phyloP scores from a whole-genome alignment of 345 rosid species.

The Bruguiera sexangula region DNA sequence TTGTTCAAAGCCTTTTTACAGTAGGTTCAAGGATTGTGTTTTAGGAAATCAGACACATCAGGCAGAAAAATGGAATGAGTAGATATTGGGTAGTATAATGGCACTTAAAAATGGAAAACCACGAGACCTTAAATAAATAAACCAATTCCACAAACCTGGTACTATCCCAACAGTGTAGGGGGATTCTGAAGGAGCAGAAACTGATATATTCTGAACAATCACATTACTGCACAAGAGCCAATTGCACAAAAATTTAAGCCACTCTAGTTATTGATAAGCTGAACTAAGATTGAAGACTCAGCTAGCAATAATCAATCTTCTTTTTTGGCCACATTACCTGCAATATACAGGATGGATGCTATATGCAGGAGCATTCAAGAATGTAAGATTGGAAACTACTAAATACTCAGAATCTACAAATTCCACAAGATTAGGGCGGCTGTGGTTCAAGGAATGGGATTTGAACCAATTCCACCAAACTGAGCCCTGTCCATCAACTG shows the following conservation, averaged over 20 bases:
- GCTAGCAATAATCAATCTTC: background rate
- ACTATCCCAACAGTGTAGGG: conserved; percentile 72
- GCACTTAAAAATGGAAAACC: background rate
- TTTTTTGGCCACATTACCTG: conserved; percentile 37
- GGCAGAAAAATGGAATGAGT: background rate
- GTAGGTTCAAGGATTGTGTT: too few species aligned
- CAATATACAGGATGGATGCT: conserved; percentile 88
- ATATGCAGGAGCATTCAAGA: conserved; percentile 76
- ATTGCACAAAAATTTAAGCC: conserved; percentile 8
- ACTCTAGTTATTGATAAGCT: background rate
- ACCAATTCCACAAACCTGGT: conserved; percentile 49
- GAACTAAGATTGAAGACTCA: background rate
- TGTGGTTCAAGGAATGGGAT: conserved; percentile 62
- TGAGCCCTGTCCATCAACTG: conserved; percentile 84
- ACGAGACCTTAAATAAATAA: background rate
- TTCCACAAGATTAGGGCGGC: conserved; percentile 89
- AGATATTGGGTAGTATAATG: background rate
- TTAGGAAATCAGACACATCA: too few species aligned
- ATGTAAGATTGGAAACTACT: conserved; percentile 78
- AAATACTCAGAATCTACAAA: conserved; percentile 53
- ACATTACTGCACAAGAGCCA: conserved; percentile 47
- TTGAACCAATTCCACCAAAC: conserved; percentile 84
- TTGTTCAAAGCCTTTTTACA: too few species aligned
- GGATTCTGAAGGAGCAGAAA: conserved; percentile 55
- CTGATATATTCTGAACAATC: conserved; percentile 50